phyloP scores from a whole-genome alignment of 2,329 filamentous ascomycete genomes.

The Whalleya microplaca region DNA sequence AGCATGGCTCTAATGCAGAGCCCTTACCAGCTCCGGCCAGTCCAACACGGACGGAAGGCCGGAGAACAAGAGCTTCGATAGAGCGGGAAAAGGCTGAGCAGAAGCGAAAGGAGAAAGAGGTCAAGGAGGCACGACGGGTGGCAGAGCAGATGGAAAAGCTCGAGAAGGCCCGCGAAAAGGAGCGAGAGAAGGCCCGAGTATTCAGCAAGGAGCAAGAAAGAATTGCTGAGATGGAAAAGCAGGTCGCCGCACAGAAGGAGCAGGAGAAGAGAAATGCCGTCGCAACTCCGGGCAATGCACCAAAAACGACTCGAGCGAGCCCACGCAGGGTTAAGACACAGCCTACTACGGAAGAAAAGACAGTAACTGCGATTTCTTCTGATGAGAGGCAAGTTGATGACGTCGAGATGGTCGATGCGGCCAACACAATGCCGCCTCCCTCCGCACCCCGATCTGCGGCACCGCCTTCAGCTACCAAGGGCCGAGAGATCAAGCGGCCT shows the following conservation, averaged over 20 bases:
- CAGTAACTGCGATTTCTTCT: conserved; percentile 36
- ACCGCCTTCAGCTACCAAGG: conserved; percentile 52
- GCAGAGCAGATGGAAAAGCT: conserved; percentile 65
- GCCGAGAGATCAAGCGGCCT: conserved; percentile 61
- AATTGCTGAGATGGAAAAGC: conserved; percentile 56
- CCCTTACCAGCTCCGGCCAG: conserved; percentile 43
- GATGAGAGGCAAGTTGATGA: conserved; percentile 47
- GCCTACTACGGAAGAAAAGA: conserved; percentile 33
- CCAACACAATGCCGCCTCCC: conserved; percentile 61
- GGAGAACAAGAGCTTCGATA: conserved; percentile 60
- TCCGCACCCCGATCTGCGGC: conserved; percentile 58
- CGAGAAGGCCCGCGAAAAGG: conserved; percentile 70
- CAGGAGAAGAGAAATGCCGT: conserved; percentile 46
- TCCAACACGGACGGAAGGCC: conserved; percentile 47
- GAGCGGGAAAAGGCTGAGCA: conserved; percentile 65
- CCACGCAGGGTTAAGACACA: conserved; percentile 53
- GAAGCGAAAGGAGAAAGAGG: conserved; percentile 63
- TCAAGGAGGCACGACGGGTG: conserved; percentile 64
- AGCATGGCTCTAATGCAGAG: conserved; percentile 39
- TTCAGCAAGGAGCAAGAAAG: conserved; percentile 63
- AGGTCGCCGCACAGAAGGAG: conserved; percentile 57
- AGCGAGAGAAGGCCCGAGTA: conserved; percentile 67
- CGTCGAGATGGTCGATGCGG: conserved; percentile 60
- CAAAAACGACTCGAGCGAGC: conserved; percentile 53
- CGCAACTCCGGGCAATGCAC: conserved; percentile 43